These are phyloP conservation scores for Vitis cinerea DNA, from an alignment of 164 flowering plant genomes.

Conservation along the genomic window DNA sequence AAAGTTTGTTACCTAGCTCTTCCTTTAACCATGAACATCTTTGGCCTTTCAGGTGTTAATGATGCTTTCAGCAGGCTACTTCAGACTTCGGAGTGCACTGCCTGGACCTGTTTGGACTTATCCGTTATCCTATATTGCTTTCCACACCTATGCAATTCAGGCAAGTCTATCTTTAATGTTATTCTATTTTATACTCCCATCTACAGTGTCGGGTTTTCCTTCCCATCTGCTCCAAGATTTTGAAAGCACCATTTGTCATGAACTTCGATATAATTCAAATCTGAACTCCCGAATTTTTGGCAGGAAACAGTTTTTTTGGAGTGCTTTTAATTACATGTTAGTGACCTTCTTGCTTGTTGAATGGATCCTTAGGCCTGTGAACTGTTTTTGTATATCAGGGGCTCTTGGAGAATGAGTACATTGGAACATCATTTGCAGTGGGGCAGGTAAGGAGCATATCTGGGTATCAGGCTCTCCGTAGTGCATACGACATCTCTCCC, in stretches of 20 bases:
- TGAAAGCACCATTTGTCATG: not conserved
- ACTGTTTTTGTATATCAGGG: slow-evolving; percentile 51
- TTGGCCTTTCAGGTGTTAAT: slow-evolving; percentile 64
- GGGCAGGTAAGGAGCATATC: slow-evolving; percentile 88
- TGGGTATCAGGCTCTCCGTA: slow-evolving; percentile 75
- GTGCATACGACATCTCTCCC: slow-evolving; percentile 62
- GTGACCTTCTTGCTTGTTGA: not conserved
- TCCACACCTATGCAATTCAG: slow-evolving; percentile 94
- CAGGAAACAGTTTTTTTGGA: no score
- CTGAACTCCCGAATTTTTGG: no score
- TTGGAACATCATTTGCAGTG: slow-evolving; percentile 78
- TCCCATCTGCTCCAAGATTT: not conserved
- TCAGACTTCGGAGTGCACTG: slow-evolving; percentile 74
- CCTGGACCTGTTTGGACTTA: slow-evolving; percentile 84
- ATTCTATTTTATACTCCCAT: not conserved
- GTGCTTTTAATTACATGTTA: no score
- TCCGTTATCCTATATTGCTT: slow-evolving; percentile 89
- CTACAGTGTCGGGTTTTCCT: not conserved
- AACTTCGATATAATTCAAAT: no score
- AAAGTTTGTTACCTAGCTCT: not conserved
- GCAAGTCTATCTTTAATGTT: slow-evolving; percentile 34
- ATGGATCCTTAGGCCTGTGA: not conserved
- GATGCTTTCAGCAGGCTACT: slow-evolving; percentile 97
- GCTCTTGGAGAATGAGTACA: slow-evolving; percentile 89
- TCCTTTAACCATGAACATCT: slow-evolving; percentile 1